Evolutionary conservation across 2,329 filamentous ascomycete species (phyloP).

Genomic region (Kalmusia sp.): DNA sequence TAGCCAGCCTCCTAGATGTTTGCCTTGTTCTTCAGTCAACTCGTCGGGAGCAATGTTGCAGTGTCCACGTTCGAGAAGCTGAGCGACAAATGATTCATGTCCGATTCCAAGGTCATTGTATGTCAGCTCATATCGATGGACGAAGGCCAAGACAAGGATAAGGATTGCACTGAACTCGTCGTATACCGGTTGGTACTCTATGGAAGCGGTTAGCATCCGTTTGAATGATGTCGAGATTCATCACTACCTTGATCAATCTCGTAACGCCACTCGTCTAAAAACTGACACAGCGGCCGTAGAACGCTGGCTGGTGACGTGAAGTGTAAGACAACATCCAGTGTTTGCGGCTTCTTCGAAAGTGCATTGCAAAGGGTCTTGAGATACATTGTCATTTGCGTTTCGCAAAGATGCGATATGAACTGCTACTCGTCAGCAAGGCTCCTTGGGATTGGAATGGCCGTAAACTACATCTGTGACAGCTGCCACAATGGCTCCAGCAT

Average conservation of each 20-base stretch:
- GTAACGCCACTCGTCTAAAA: slow-evolving; percentile 81
- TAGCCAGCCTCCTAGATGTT: slow-evolving; percentile 76
- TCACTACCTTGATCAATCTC: slow-evolving; percentile 74
- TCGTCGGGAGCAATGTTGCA: slow-evolving; percentile 65
- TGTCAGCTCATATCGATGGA: slow-evolving; percentile 75
- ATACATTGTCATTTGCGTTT: slow-evolving; percentile 79
- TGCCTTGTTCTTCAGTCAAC: slow-evolving; percentile 69
- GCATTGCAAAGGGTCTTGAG: slow-evolving; percentile 76
- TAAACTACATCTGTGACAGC: slow-evolving; percentile 60
- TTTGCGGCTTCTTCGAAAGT: slow-evolving; percentile 74
- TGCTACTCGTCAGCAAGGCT: slow-evolving; percentile 35
- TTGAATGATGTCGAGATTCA: background rate
- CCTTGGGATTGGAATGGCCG: background rate
- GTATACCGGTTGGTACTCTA: slow-evolving; percentile 83
- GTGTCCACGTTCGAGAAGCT: slow-evolving; percentile 67
- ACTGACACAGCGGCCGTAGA: slow-evolving; percentile 74
- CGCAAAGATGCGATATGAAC: slow-evolving; percentile 73
- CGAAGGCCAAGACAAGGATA: slow-evolving; percentile 74
- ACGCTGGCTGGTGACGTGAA: slow-evolving; percentile 76
- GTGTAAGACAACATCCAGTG: slow-evolving; percentile 76
- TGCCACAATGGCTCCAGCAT: slow-evolving; percentile 83
- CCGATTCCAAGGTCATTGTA: slow-evolving; percentile 69
- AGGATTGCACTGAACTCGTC: slow-evolving; percentile 84
- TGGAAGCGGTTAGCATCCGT: slow-evolving; percentile 43
- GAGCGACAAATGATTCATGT: slow-evolving; percentile 71